Percentiles rank a stretch among this genome's conserved stretches.
Conservation (phyloP, 1,284 basidiomycete genomes). For the Apiotrichum brassicae region DNA sequence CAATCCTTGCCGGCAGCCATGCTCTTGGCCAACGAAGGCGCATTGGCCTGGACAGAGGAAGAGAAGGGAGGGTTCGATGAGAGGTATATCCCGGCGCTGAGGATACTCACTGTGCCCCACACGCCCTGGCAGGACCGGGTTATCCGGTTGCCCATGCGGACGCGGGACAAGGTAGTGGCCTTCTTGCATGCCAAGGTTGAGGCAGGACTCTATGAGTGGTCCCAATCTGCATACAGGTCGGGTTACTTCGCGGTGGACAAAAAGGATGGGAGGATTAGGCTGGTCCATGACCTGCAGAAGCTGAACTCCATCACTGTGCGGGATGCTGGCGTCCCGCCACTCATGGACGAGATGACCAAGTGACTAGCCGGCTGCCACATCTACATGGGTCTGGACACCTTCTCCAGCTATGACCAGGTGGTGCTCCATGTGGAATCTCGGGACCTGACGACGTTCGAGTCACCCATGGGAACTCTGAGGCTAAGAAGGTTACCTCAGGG, state of each 20-base stretch:
- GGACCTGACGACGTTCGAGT: constrained; percentile 9
- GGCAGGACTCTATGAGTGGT: constrained; percentile 5
- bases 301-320: constrained; percentile 8
- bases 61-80: constrained; percentile 5
- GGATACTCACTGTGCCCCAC: neutral
- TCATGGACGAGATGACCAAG: constrained; percentile 14
- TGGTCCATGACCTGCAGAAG: constrained; percentile 13
- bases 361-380: constrained; percentile 6
- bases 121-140: constrained; percentile 4
- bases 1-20: neutral
- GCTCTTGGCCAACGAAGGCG: constrained; percentile 1
- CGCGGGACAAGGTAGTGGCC: constrained; percentile 1
- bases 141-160: neutral
- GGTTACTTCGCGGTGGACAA: constrained; percentile 11
- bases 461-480: constrained; percentile 9
- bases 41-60: constrained; percentile 3
- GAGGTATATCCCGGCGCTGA: neutral
- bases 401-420: constrained; percentile 11
- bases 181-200: constrained; percentile 3
- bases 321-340: constrained; percentile 4
- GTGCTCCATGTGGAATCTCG: neutral
- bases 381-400: constrained; percentile 9
- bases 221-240: constrained; percentile 4
- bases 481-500: constrained; percentile 7
- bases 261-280: constrained; percentile 9